Base-by-base conservation (phyloP, 768 basidiomycete species). In the Tricholoma saponaceum region DNA sequence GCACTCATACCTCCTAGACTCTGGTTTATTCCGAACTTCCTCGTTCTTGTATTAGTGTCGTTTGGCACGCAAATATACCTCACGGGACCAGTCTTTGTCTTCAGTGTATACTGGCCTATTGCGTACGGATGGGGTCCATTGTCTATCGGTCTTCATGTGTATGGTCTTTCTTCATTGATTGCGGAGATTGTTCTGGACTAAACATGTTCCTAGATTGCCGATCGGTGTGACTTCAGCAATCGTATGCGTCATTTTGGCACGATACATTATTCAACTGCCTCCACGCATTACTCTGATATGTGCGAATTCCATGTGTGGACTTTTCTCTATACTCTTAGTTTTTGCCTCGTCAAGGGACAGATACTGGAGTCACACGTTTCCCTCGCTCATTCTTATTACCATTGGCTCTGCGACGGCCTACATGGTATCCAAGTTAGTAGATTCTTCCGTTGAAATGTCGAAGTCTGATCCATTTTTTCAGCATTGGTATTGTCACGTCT, bases 301-400 rank as follows among this genome's bases (percentile, higher is more conserved):
- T 69, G 68, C 81, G 44, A 76, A 82, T 57, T 67, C 82, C 26
- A 58, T 64, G 51, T 30, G 51, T 37, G 82, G 78, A 4, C 71
- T 77, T 49, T 54, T 64, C 33, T 60, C 76, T 3, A 57, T 70
- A 39, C 64, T 83, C 18, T 67, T 83, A 39, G 74, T 76, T 8
- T 68, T 77, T 47, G 76, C 74, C 0, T 74, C 79, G 58, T 61
- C 60, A 5, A 70, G 73, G 12, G 69, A 69, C 9, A 65, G 70
- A 39, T 84, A 83, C 66, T 84, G 78, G 80, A 53, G 62, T 1
- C 71, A 73, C 55, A 68, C 75, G 46, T 79, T 84, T 59, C 81
- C 83, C 44, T 83, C 75, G 14, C 79, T 83, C 61, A 54, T 72
- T 23, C 57, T 84, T 47, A 82, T 81, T 13, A 74, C 77, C 12